These are phyloP conservation scores for Xylariaceae sp. DNA, from an alignment of 2,329 filamentous ascomycete genomes.

Conservation along the genomic window DNA sequence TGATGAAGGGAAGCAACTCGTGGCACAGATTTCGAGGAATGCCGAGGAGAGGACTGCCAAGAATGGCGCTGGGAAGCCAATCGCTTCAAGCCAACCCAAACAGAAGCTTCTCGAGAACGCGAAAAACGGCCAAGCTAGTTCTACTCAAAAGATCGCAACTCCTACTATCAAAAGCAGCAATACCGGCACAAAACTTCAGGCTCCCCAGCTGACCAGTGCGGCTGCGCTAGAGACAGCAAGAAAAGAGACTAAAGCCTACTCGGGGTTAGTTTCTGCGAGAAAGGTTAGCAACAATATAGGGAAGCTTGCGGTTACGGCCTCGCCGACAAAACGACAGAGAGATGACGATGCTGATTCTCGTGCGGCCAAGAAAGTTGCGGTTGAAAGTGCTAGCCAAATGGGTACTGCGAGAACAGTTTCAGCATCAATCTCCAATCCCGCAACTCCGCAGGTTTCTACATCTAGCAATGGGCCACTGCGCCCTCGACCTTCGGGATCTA, in stretches of 20 bases:
- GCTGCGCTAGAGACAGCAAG: slow-evolving; percentile 16
- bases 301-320: slow-evolving; percentile 25
- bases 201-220: background rate
- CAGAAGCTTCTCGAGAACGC: slow-evolving; percentile 17
- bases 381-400: slow-evolving; percentile 39
- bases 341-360: slow-evolving; percentile 50
- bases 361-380: slow-evolving; percentile 48
- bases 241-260: slow-evolving; percentile 36
- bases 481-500: slow-evolving; percentile 40
- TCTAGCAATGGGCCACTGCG: slow-evolving; percentile 27
- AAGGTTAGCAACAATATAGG: slow-evolving; percentile 31
- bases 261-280: slow-evolving; percentile 38
- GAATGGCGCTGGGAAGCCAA: slow-evolving; percentile 21
- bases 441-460: slow-evolving; percentile 8
- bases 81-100: slow-evolving; percentile 9
- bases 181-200: slow-evolving; percentile 8
- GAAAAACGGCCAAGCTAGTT: slow-evolving; percentile 31
- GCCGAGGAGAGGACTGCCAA: slow-evolving; percentile 27
- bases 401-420: slow-evolving; percentile 43
- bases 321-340: slow-evolving; percentile 45
- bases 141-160: slow-evolving; percentile 22
- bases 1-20: slow-evolving; percentile 35
- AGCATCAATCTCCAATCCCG: slow-evolving; percentile 19
- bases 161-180: slow-evolving; percentile 10
- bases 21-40: slow-evolving; percentile 34